A percentile compares a stretch with the other conserved stretches of the same genome.
Conservation (phyloP, 2,329 filamentous ascomycete genomes). For the Shiraia sp. region DNA sequence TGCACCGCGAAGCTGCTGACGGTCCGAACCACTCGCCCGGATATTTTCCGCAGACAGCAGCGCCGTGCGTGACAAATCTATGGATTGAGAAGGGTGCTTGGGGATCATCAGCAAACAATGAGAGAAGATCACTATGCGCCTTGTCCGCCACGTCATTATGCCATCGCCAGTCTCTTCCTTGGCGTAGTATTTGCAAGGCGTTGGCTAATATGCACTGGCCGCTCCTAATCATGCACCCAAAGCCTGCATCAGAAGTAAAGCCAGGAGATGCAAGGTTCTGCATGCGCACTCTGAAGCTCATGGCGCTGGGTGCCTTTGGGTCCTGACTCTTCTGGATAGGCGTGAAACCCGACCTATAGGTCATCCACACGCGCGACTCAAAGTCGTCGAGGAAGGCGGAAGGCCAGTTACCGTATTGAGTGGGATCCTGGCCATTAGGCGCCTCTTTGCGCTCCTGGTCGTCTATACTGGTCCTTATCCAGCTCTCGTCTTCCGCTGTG, state of each 20-base stretch:
- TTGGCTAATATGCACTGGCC: slow-evolving; percentile 94
- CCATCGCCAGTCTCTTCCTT: slow-evolving; percentile 87
- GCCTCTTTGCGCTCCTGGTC: slow-evolving; percentile 68
- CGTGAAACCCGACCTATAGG: slow-evolving; percentile 85
- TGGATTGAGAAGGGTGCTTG: slow-evolving; percentile 92
- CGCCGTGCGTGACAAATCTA: slow-evolving; percentile 87
- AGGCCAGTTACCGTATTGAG: slow-evolving; percentile 71
- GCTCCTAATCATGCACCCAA: slow-evolving; percentile 98
- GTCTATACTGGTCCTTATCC: slow-evolving; percentile 71
- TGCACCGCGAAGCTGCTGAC: slow-evolving; percentile 92
- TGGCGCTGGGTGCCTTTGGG: slow-evolving; percentile 67
- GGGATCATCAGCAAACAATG: slow-evolving; percentile 84
- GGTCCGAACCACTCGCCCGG: slow-evolving; percentile 99
- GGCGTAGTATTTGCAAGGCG: slow-evolving; percentile 68
- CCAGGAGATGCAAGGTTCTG: slow-evolving; percentile 80
- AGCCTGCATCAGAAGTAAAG: slow-evolving; percentile 92
- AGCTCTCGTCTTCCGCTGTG: slow-evolving; percentile 43
- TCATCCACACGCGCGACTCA: slow-evolving; percentile 93
- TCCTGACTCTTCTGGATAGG: slow-evolving; percentile 79
- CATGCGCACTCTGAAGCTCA: slow-evolving; percentile 84
- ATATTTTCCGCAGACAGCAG: slow-evolving; percentile 85
- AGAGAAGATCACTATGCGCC: slow-evolving; percentile 72
- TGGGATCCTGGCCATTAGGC: slow-evolving; percentile 38
- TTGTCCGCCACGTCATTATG: slow-evolving; percentile 52
- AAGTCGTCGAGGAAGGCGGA: slow-evolving; percentile 86